Percentiles rank a stretch among this genome's conserved stretches.
phyloP scores from a whole-genome alignment of 805 yeast species.

The Pichia sporocuriosa region DNA sequence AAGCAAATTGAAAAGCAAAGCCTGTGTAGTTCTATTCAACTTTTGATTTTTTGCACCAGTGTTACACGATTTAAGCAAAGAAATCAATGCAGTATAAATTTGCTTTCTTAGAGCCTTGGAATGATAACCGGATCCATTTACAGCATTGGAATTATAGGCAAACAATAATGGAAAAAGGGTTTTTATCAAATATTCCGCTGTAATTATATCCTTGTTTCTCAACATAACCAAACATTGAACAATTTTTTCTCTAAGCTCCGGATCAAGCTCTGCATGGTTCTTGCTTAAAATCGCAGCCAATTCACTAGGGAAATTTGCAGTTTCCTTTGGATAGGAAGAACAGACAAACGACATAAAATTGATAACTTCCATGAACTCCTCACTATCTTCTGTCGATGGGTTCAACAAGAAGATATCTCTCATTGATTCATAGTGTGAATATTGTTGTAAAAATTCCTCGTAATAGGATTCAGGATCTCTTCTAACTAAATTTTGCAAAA shows the following conservation, averaged over 20 bases:
- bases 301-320: slow-evolving; percentile 78
- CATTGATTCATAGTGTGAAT: slow-evolving; percentile 84
- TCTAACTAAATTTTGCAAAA: slow-evolving; percentile 85
- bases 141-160: slow-evolving; percentile 50
- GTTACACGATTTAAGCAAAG: slow-evolving; percentile 75
- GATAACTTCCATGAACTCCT: slow-evolving; percentile 73
- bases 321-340: slow-evolving; percentile 81
- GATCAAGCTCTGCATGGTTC: slow-evolving; percentile 74
- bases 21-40: slow-evolving; percentile 85
- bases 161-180: slow-evolving; percentile 80
- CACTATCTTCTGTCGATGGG: slow-evolving; percentile 53
- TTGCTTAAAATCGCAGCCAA: slow-evolving; percentile 58
- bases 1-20: slow-evolving; percentile 77
- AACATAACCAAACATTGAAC: slow-evolving; percentile 85
- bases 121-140: slow-evolving; percentile 49
- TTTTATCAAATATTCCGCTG: slow-evolving; percentile 75
- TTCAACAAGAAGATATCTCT: slow-evolving; percentile 79
- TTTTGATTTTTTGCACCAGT: slow-evolving; percentile 87
- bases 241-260: slow-evolving; percentile 87
- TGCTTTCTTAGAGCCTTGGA: slow-evolving; percentile 80
- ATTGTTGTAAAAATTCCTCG: slow-evolving; percentile 91
- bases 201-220: slow-evolving; percentile 74
- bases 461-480: slow-evolving; percentile 91
- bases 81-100: slow-evolving; percentile 70
- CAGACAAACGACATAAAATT: slow-evolving; percentile 93